phyloP scores from a whole-genome alignment of 208 protist genomes.

The Acanthamoeba polyphaga region DNA sequence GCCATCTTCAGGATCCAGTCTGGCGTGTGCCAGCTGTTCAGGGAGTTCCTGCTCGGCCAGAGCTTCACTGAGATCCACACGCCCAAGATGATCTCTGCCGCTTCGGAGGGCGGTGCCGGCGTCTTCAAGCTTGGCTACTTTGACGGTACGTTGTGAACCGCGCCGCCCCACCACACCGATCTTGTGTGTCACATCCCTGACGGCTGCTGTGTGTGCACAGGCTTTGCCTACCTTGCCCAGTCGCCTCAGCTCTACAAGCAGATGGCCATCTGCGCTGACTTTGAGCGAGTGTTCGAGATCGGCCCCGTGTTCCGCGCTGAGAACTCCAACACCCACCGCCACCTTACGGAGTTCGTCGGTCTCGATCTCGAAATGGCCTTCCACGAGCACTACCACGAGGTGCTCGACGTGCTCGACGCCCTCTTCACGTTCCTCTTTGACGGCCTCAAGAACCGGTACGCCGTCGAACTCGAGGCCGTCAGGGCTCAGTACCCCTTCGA shows the following conservation, averaged over 20 bases:
- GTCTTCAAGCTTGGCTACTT: slow-evolving; percentile 95
- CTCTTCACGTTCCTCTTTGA: slow-evolving; percentile 98
- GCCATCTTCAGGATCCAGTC: slow-evolving; percentile 98
- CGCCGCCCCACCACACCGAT: background rate
- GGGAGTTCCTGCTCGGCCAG: slow-evolving; percentile 95
- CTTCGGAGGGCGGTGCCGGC: slow-evolving; percentile 96
- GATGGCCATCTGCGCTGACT: slow-evolving; percentile 98
- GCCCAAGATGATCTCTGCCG: slow-evolving; percentile 99
- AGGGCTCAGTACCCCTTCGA: slow-evolving; percentile 95
- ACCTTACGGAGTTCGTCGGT: slow-evolving; percentile 99
- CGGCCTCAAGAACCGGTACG: slow-evolving; percentile 90
- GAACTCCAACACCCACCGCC: slow-evolving; percentile 99
- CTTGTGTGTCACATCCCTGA: background rate
- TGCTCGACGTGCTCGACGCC: slow-evolving; percentile 96
- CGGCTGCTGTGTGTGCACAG: background rate
- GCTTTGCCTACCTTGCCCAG: slow-evolving; percentile 98
- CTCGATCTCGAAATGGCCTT: slow-evolving; percentile 99
- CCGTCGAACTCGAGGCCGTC: slow-evolving; percentile 93
- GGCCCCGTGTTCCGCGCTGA: slow-evolving; percentile 95
- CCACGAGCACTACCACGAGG: slow-evolving; percentile 99
- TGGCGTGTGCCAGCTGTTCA: slow-evolving; percentile 96
- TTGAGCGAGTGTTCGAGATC: slow-evolving; percentile 94
- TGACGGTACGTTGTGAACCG: slow-evolving; percentile 72
- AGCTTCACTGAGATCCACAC: slow-evolving; percentile 99
- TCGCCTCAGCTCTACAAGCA: slow-evolving; percentile 99